Conservation (phyloP, 495 filamentous ascomycete species). For the Sabuloglossum arenarium region DNA sequence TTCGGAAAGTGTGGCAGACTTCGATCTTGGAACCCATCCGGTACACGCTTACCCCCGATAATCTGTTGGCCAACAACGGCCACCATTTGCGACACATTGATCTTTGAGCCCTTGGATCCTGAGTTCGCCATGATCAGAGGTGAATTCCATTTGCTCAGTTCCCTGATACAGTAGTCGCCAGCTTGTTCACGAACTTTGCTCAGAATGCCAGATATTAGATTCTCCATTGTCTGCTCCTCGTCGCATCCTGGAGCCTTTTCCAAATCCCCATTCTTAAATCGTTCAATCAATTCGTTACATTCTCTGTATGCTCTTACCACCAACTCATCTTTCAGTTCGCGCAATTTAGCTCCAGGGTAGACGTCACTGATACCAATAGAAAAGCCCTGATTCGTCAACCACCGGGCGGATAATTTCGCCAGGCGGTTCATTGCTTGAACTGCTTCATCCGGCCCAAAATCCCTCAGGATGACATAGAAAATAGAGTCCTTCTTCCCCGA, state of each 20-base stretch:
- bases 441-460: constrained; percentile 77
- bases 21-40: constrained; percentile 90
- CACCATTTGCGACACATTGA: constrained; percentile 99
- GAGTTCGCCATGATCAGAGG: constrained; percentile 94
- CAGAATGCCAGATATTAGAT: constrained; percentile 71
- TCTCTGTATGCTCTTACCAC: constrained; percentile 59
- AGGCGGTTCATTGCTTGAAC: constrained; percentile 86
- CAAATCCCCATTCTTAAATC: constrained; percentile 56
- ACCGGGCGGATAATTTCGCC: constrained; percentile 73
- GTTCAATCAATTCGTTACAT: constrained; percentile 67
- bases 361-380: constrained; percentile 93
- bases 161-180: constrained; percentile 75
- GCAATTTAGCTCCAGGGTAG: constrained; percentile 49
- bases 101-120: constrained; percentile 85
- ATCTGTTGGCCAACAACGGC: constrained; percentile 95
- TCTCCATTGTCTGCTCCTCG: constrained; percentile 83
- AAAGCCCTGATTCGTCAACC: constrained; percentile 78
- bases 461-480: constrained; percentile 88
- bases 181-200: constrained; percentile 77
- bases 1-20: constrained; percentile 91
- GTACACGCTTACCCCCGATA: constrained; percentile 81
- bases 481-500: constrained; percentile 94
- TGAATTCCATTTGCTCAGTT: constrained; percentile 78
- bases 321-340: constrained; percentile 46
- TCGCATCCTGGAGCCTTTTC: constrained; percentile 73